phyloP scores from a whole-genome alignment of 2,329 filamentous ascomycete genomes.

The Aaosphaeria arxii region DNA sequence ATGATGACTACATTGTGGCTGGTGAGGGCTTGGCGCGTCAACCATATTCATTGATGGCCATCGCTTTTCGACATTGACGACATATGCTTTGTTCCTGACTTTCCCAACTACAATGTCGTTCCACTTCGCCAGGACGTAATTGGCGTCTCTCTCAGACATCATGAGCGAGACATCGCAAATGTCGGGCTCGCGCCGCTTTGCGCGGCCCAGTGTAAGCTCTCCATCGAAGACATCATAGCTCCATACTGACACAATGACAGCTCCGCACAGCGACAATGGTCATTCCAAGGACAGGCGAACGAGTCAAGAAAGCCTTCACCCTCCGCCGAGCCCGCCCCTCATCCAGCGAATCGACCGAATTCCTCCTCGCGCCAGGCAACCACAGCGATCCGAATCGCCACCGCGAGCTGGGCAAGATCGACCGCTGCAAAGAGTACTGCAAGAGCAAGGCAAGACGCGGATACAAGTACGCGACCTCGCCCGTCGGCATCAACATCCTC shows the following conservation, averaged over 20 bases:
- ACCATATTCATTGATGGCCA: no score
- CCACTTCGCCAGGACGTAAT: no score
- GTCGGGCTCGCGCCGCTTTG: slow-evolving; percentile 32
- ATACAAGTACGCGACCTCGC: slow-evolving; percentile 64
- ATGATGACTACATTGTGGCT: no score
- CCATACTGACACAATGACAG: slow-evolving; percentile 40
- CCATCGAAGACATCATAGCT: not conserved
- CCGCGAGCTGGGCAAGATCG: slow-evolving; percentile 28
- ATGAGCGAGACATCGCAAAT: slow-evolving; percentile 31
- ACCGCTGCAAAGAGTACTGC: slow-evolving; percentile 34
- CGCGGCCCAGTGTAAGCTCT: slow-evolving; percentile 35
- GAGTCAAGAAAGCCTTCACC: slow-evolving; percentile 75
- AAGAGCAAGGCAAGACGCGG: slow-evolving; percentile 29
- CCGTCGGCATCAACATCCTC: slow-evolving; percentile 74
- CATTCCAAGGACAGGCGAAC: slow-evolving; percentile 80
- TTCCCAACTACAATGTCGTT: no score
- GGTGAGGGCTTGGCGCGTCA: no score
- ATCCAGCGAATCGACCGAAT: slow-evolving; percentile 43
- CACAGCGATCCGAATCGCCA: slow-evolving; percentile 25
- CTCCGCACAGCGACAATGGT: slow-evolving; percentile 84
- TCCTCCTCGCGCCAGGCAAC: slow-evolving; percentile 33
- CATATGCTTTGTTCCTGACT: no score
- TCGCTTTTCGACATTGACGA: no score
- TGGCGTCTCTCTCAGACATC: not conserved
- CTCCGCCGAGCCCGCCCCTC: slow-evolving; percentile 52